phyloP scores from a whole-genome alignment of 371 early-diverging fungal genomes.

The Saksenaea vasiformis region DNA sequence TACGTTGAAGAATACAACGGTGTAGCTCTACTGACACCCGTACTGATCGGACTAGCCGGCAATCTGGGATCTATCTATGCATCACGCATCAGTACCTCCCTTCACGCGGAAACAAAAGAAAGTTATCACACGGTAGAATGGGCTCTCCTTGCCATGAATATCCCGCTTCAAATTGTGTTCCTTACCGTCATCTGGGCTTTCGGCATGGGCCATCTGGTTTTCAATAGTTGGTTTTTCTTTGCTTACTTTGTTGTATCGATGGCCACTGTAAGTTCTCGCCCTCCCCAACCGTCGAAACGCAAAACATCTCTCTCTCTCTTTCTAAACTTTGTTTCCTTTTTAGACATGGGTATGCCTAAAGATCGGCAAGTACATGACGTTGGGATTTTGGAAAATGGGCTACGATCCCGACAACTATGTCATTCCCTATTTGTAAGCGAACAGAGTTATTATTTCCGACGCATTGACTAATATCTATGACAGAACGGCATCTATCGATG shows the following conservation, averaged over 20 bases:
- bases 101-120: conserved; percentile 63
- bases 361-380: conserved; percentile 62
- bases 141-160: conserved; percentile 67
- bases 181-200: conserved; percentile 59
- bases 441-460: conserved; percentile 30
- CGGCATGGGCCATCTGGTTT: conserved; percentile 51
- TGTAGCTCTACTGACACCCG: conserved; percentile 75
- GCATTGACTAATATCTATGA: background rate
- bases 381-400: conserved; percentile 65
- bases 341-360: conserved; percentile 47
- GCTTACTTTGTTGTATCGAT: conserved; percentile 42
- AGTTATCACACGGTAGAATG: conserved; percentile 58
- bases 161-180: conserved; percentile 74
- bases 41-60: conserved; percentile 76
- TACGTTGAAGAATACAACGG: conserved; percentile 75
- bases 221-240: conserved; percentile 44
- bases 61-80: conserved; percentile 85
- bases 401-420: conserved; percentile 87
- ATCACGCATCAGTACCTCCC: conserved; percentile 75
- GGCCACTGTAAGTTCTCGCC: conserved; percentile 41
- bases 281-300: no score
- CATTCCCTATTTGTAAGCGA: conserved; percentile 76
- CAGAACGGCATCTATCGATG: conserved; percentile 65
- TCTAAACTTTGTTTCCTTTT: background rate
- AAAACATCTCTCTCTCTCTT: background rate